Evolutionary conservation across 2,329 filamentous ascomycete species (phyloP).

Genomic region (Cercospora sp.): DNA sequence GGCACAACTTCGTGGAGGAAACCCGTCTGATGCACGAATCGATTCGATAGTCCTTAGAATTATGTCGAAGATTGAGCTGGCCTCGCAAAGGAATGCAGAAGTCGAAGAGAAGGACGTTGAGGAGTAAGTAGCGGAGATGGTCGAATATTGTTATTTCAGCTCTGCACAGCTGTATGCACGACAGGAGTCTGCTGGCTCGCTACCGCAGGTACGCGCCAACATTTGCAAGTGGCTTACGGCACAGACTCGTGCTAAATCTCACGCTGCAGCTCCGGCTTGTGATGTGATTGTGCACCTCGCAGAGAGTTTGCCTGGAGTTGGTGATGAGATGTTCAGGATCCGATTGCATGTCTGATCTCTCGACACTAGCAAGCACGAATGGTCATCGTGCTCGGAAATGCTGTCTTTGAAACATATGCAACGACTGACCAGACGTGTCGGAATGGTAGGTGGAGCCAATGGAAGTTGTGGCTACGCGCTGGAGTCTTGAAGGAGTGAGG

Average conservation of each 20-base stretch:
- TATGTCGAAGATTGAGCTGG: not conserved
- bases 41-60: not conserved
- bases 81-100: not conserved
- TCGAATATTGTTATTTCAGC: not conserved
- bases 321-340: not conserved
- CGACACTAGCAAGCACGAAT: constrained; percentile 6
- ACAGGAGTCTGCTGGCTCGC: not conserved
- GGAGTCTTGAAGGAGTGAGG: not conserved
- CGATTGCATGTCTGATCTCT: not conserved
- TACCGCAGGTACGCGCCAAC: constrained; percentile 12
- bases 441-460: constrained; percentile 9
- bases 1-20: not conserved
- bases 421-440: constrained; percentile 12
- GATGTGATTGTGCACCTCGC: not conserved
- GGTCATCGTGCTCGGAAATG: constrained; percentile 6
- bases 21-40: not conserved
- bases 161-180: not conserved
- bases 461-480: constrained; percentile 11
- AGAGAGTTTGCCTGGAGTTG: not conserved
- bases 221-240: not conserved
- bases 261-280: constrained; percentile 1
- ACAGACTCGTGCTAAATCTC: constrained; percentile 9
- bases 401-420: constrained; percentile 17
- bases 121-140: not conserved
- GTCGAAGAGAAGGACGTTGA: not conserved